These are phyloP conservation scores for Phytopythium helicoides DNA, from an alignment of 352 stramenopile genomes.

Conservation along the genomic window DNA sequence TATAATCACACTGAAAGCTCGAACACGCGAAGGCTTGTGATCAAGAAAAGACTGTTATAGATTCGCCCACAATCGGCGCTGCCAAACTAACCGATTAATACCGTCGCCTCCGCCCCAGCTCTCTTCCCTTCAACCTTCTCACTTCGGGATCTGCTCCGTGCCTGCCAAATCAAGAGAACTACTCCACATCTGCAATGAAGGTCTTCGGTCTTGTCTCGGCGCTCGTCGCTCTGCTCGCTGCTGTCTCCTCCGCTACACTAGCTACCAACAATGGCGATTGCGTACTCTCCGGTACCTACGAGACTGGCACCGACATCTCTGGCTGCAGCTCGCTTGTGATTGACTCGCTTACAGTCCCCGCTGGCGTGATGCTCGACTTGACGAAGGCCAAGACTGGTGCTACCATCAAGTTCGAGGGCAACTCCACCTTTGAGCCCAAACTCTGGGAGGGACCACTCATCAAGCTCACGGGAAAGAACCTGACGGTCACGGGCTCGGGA, in stretches of 20 bases:
- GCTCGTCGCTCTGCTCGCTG: not conserved
- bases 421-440: conserved; percentile 26
- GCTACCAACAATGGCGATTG: conserved; percentile 4
- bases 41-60: too few relatives aligned
- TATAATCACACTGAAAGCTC: too few relatives aligned
- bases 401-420: conserved; percentile 31
- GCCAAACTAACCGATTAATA: too few relatives aligned
- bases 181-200: not conserved
- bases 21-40: too few relatives aligned
- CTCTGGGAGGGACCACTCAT: conserved; percentile 32
- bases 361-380: conserved; percentile 31
- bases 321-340: conserved; percentile 23
- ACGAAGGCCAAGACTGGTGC: conserved; percentile 21
- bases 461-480: conserved; percentile 18
- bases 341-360: conserved; percentile 22
- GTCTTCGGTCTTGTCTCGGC: not conserved
- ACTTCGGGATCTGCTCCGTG: not conserved
- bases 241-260: too few relatives aligned
- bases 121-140: too few relatives aligned
- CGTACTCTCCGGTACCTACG: conserved; percentile 34
- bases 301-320: conserved; percentile 22
- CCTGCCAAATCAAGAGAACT: not conserved
- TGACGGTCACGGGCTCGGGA: conserved; percentile 29
- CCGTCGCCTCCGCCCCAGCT: too few relatives aligned
- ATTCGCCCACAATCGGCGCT: too few relatives aligned